Conservation (phyloP, 805 yeast species). For the Starmerella stigmatis region DNA sequence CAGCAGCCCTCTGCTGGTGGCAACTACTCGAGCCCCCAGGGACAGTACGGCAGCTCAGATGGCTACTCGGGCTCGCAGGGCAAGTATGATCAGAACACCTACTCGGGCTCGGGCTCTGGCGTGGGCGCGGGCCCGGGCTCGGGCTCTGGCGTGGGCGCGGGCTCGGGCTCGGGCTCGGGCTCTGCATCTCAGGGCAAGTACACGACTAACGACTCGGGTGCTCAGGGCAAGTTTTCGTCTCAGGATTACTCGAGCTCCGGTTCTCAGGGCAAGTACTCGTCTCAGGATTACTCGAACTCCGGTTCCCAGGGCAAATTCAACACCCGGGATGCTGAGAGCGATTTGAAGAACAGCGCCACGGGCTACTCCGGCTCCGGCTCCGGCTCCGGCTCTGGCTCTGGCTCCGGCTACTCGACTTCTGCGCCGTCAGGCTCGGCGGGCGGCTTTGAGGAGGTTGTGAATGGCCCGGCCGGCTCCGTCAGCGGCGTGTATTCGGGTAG, state of each 20-base stretch:
- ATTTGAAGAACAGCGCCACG: neutral
- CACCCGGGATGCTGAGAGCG: neutral
- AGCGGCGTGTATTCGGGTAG: conserved; percentile 13
- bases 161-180: conserved; percentile 3
- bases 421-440: conserved; percentile 3
- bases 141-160: neutral
- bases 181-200: neutral
- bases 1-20: neutral
- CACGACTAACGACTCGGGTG: neutral
- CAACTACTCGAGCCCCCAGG: neutral
- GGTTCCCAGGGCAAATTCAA: conserved; percentile 9
- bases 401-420: neutral
- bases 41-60: neutral
- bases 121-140: conserved; percentile 5
- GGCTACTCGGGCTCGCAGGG: conserved; percentile 1
- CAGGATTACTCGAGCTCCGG: conserved; percentile 1
- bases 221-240: conserved; percentile 2
- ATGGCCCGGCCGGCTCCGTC: conserved; percentile 16
- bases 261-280: neutral
- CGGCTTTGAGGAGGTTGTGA: conserved; percentile 14
- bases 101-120: conserved; percentile 3
- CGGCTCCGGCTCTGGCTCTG: neutral
- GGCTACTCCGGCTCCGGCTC: neutral
- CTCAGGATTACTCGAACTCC: neutral
- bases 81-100: neutral